Conservation (phyloP, 371 early-diverging fungal species). For the Apophysomyces sp. region DNA sequence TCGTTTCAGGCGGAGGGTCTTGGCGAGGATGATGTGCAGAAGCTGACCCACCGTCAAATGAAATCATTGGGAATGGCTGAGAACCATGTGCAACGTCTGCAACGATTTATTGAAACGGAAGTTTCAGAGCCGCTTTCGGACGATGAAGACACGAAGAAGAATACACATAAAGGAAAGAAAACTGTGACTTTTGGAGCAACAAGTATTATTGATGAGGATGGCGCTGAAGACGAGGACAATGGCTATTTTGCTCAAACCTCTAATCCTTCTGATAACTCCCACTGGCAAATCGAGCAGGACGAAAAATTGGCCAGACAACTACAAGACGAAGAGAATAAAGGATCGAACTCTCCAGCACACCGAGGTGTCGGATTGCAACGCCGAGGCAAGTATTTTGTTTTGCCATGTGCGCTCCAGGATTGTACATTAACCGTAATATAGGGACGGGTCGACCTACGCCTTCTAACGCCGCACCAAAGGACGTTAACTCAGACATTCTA, state of each 20-base stretch:
- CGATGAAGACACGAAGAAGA: conserved; percentile 26
- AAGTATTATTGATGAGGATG: conserved; percentile 40
- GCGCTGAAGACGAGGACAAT: conserved; percentile 18
- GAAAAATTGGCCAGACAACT: conserved; percentile 78
- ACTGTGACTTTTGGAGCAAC: conserved; percentile 45
- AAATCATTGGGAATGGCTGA: conserved; percentile 77
- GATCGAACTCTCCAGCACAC: conserved; percentile 7
- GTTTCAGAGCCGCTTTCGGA: conserved; percentile 39
- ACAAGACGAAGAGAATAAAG: conserved; percentile 63
- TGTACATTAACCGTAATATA: conserved; percentile 10
- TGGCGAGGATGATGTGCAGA: conserved; percentile 69
- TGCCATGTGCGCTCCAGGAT: conserved; percentile 13
- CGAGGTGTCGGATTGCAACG: conserved; percentile 24
- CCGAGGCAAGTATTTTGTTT: conserved; percentile 23
- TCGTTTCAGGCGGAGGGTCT: conserved; percentile 80
- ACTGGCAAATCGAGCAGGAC: conserved; percentile 60
- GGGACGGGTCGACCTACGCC: conserved; percentile 47
- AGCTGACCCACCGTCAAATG: conserved; percentile 71
- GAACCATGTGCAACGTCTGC: conserved; percentile 79
- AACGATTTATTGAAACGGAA: conserved; percentile 54
- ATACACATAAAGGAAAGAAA: conserved; percentile 26
- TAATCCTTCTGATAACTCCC: conserved; percentile 4
- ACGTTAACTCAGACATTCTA: conserved; percentile 24
- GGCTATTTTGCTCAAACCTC: neutral
- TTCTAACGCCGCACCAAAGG: conserved; percentile 37